Percentiles rank a stretch among this genome's conserved stretches.
phyloP scores from a whole-genome alignment of 1,139 yeast genomes.

The Arxiozyma slooffiae region DNA sequence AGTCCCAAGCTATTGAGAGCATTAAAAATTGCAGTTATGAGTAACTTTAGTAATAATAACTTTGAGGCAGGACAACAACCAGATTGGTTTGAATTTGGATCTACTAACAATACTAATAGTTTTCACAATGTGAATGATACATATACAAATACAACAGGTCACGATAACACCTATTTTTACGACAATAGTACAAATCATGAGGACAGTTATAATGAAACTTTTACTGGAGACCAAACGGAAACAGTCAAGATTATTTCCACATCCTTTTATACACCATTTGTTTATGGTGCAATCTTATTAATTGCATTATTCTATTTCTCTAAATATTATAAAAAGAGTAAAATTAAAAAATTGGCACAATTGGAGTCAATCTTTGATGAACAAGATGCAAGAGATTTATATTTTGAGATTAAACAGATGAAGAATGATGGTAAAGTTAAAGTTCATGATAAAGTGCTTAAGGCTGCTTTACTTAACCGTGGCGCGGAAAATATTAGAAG shows the following conservation, averaged over 20 bases:
- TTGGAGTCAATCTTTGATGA: slow-evolving; percentile 66
- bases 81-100: slow-evolving; percentile 3
- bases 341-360: slow-evolving; percentile 42
- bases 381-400: slow-evolving; percentile 57
- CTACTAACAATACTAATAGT: slow-evolving; percentile 9
- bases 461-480: slow-evolving; percentile 78
- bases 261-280: slow-evolving; percentile 77
- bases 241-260: slow-evolving; percentile 35
- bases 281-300: slow-evolving; percentile 64
- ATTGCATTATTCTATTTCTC: slow-evolving; percentile 70
- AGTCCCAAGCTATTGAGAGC: background rate
- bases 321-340: slow-evolving; percentile 54
- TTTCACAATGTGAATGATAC: background rate
- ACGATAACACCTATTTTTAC: background rate
- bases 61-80: slow-evolving; percentile 2
- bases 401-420: slow-evolving; percentile 46
- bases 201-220: slow-evolving; percentile 12
- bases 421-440: slow-evolving; percentile 36
- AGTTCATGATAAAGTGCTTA: slow-evolving; percentile 72
- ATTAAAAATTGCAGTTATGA: background rate
- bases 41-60: slow-evolving; percentile 1
- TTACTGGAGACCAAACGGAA: slow-evolving; percentile 16
- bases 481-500: slow-evolving; percentile 90
- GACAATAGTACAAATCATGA: slow-evolving; percentile 12
- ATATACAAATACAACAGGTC: background rate